These are phyloP conservation scores for Goniomonas avonlea DNA, from an alignment of 78 protist species.

Conservation along the genomic window DNA sequence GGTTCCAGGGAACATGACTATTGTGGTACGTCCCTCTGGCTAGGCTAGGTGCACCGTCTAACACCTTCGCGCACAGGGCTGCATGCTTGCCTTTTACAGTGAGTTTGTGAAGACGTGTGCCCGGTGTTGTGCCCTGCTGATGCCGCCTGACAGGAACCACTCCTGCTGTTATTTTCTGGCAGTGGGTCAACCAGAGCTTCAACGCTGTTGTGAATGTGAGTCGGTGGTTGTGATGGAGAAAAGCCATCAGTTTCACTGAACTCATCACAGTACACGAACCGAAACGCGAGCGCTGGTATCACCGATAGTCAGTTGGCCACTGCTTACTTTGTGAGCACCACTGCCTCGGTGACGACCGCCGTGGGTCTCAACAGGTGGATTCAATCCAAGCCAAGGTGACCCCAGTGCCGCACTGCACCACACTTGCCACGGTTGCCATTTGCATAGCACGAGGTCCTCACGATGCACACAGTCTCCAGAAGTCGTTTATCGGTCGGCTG, in stretches of 20 bases:
- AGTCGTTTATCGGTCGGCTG: neutral
- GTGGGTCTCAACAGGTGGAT: constrained; percentile 4
- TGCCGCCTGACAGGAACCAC: neutral
- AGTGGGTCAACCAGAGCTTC: constrained; percentile 13
- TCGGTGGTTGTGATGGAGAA: too few relatives aligned
- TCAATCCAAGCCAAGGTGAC: too few relatives aligned
- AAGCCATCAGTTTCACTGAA: too few relatives aligned
- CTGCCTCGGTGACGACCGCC: neutral
- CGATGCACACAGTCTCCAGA: neutral
- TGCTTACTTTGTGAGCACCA: neutral
- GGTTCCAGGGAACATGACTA: neutral
- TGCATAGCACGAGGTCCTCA: neutral
- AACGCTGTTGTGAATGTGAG: neutral
- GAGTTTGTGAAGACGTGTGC: neutral
- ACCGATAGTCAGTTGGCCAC: neutral
- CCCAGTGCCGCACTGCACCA: neutral
- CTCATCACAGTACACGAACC: constrained; percentile 28
- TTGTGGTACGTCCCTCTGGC: too few relatives aligned
- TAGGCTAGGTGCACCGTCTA: neutral
- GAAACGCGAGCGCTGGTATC: constrained; percentile 8
- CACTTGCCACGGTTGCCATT: neutral
- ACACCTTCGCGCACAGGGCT: neutral
- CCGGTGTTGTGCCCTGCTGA: neutral
- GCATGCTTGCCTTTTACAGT: neutral
- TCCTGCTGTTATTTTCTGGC: neutral